phyloP scores from a whole-genome alignment of 2,329 filamentous ascomycete species.

The Aspergillus tamarii region DNA sequence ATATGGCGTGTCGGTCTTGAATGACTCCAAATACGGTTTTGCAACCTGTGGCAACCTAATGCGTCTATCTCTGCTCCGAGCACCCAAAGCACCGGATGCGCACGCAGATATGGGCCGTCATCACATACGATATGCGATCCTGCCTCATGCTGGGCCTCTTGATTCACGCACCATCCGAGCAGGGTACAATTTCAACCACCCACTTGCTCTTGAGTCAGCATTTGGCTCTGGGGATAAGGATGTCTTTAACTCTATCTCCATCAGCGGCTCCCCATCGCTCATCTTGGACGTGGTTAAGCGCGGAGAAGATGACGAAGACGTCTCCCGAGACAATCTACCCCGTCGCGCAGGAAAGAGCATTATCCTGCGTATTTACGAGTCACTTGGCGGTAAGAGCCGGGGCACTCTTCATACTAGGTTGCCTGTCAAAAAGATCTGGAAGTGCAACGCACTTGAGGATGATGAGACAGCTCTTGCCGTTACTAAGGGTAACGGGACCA shows the following conservation, averaged over 20 bases:
- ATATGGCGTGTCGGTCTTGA: constrained; percentile 90
- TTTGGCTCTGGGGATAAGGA: constrained; percentile 25
- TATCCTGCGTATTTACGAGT: constrained; percentile 84
- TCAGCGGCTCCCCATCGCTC: constrained; percentile 69
- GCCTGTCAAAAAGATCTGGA: constrained; percentile 75
- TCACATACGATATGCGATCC: constrained; percentile 83
- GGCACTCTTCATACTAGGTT: constrained; percentile 71
- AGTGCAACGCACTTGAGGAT: constrained; percentile 88
- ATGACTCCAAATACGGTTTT: constrained; percentile 96
- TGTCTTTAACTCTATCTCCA: constrained; percentile 61
- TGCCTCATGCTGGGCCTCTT: constrained; percentile 78
- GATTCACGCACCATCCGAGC: constrained; percentile 75
- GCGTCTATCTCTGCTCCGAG: constrained; percentile 82
- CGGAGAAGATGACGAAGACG: constrained; percentile 82
- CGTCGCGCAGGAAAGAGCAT: constrained; percentile 74
- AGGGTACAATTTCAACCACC: constrained; percentile 89
- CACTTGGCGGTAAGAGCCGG: constrained; percentile 77
- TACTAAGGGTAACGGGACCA: constrained; percentile 34
- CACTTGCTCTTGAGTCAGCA: constrained; percentile 61
- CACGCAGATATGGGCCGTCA: constrained; percentile 94
- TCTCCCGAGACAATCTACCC: constrained; percentile 60
- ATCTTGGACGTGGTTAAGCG: constrained; percentile 90
- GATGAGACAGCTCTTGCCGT: constrained; percentile 69
- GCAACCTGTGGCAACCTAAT: constrained; percentile 86
- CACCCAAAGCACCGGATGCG: constrained; percentile 89